Evolutionary conservation across 2,329 filamentous ascomycete species (phyloP), one percentile per base, ranked within the genome.

Genomic region (Ceratocystis colombiana): DNA sequence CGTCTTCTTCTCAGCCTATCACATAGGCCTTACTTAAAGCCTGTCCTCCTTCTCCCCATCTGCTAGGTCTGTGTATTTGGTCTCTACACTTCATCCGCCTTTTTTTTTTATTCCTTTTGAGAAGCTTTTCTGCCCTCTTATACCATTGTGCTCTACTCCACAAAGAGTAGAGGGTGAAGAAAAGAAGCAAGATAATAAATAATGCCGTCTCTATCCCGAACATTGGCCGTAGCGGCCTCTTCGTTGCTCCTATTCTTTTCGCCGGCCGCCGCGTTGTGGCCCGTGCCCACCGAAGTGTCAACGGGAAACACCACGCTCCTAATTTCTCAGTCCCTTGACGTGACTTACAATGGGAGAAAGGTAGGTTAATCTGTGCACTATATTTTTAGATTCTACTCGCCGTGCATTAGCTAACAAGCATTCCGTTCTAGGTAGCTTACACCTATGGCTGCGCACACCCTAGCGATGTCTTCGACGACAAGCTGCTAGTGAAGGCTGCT

Each of bases 281-380:
- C 84, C 12, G 76, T 78, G 25, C 84, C 84, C 1, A 75, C 76
- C 65, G 77, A 76, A 48, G 76, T 81, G 65, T 79, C 76, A 57
- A 81, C 78, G 17, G 84, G 84, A 67, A 78, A 78, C 70, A 76
- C 76, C 8, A 76, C 78, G 41, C 74, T 86, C 68, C 83, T 80
- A 74, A 81, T 86, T 71, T 76, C 78, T 68, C 74, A 79, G 68
- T 75, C 76, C 69, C 73, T 86, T 67, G 71, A 76, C 15, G 76
- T 86, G 67, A 83, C 80, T 48, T 86, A 85, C 72, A 85, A 86
- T 75, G 81, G 81, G 70, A 75, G 75, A 72, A 73, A 72, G 74
- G 82, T 85, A 84, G 73, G 82, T 73, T 79, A 74, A 75, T 72
- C 70, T 74, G 4, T 41, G 37, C 37, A 73, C 73, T 71, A 71